Conservation (phyloP, 1,284 basidiomycete genomes). For the Trichosporon sp. region DNA sequence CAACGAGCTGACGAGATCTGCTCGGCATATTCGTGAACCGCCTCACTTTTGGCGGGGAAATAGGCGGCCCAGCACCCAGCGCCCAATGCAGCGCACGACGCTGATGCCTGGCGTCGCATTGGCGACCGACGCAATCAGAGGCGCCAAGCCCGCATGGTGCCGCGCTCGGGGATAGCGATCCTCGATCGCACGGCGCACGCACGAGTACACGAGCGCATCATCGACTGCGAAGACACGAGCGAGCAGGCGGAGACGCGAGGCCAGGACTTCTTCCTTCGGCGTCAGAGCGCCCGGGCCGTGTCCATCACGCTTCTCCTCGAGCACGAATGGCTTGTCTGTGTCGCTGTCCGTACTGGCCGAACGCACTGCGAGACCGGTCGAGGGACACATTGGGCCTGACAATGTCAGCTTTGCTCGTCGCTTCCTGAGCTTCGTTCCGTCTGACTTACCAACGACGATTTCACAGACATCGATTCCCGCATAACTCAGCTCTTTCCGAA, state of each 20-base stretch:
- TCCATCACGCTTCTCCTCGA: background rate
- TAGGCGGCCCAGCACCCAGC: constrained; percentile 31
- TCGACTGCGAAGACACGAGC: constrained; percentile 39
- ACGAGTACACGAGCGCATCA: constrained; percentile 40
- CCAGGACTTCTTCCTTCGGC: constrained; percentile 9
- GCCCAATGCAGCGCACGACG: constrained; percentile 26
- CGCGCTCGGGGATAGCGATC: constrained; percentile 34
- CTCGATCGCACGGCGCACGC: constrained; percentile 39
- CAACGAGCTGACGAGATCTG: background rate
- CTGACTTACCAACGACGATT: constrained; percentile 37
- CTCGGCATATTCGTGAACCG: background rate
- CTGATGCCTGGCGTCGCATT: constrained; percentile 27
- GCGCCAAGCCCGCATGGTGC: constrained; percentile 36
- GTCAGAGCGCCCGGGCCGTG: background rate
- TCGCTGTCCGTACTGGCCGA: constrained; percentile 27
- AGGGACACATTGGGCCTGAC: constrained; percentile 25
- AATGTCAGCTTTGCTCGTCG: background rate
- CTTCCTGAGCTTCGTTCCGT: background rate
- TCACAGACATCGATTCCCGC: constrained; percentile 40
- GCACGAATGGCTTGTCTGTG: constrained; percentile 10
- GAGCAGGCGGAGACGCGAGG: constrained; percentile 26
- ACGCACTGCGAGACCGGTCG: constrained; percentile 11
- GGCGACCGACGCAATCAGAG: constrained; percentile 25
- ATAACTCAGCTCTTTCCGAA: constrained; percentile 26
- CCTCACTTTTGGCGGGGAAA: constrained; percentile 16